Conservation (phyloP, 2,329 filamentous ascomycete species). For the Rugonectria rugulosa region DNA sequence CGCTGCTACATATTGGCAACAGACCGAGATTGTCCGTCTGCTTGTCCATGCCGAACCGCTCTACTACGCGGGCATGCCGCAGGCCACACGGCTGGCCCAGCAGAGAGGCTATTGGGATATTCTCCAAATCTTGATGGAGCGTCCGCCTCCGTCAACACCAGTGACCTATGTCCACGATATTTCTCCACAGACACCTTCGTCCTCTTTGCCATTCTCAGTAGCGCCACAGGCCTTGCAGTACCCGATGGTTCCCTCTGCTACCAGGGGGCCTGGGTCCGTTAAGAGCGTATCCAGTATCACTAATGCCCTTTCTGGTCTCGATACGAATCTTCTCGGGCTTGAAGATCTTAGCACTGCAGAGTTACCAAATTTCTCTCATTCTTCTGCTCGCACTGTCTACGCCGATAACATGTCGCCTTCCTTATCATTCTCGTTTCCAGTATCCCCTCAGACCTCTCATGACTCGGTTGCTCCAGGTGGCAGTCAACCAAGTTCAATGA, state of each 20-base stretch:
- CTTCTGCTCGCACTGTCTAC: not conserved
- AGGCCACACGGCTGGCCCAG: slow-evolving; percentile 34
- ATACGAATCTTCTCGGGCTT: not conserved
- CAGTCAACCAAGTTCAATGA: slow-evolving; percentile 1
- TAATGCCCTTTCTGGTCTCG: slow-evolving; percentile 17
- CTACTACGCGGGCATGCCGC: slow-evolving; percentile 27
- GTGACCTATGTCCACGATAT: slow-evolving; percentile 18
- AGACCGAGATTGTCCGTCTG: slow-evolving; percentile 31
- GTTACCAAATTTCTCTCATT: not conserved
- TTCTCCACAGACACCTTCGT: slow-evolving; percentile 10
- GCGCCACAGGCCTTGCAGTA: slow-evolving; percentile 9
- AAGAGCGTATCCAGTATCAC: slow-evolving; percentile 29
- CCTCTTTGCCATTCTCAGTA: slow-evolving; percentile 11
- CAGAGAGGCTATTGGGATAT: slow-evolving; percentile 26
- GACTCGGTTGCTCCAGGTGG: not conserved
- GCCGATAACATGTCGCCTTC: not conserved
- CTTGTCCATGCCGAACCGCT: slow-evolving; percentile 28
- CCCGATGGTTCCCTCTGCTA: not conserved
- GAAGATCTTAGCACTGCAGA: slow-evolving; percentile 1
- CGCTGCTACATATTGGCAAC: slow-evolving; percentile 40
- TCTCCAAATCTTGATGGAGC: slow-evolving; percentile 26
- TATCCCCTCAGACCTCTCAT: not conserved
- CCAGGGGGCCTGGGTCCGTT: not conserved
- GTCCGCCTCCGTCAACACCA: slow-evolving; percentile 6
- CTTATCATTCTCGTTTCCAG: not conserved